These are phyloP conservation scores for Serendipita sp. DNA, from an alignment of 768 basidiomycete genomes.

Conservation along the genomic window DNA sequence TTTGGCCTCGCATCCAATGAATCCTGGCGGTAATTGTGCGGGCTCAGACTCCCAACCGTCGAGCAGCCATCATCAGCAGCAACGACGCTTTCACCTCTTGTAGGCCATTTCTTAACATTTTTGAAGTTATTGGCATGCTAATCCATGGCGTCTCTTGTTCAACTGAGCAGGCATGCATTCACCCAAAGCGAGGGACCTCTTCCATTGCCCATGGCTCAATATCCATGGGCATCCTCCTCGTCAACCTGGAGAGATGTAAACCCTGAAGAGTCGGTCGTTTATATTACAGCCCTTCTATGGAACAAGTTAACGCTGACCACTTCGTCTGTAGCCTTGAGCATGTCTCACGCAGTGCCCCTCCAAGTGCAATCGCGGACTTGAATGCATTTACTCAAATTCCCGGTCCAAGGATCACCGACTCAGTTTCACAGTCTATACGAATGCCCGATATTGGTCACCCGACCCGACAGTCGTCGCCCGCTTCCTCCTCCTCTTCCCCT, in stretches of 20 bases:
- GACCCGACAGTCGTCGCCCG: neutral
- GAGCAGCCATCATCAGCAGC: neutral
- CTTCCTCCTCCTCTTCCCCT: neutral
- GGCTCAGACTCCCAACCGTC: neutral
- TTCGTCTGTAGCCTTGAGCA: neutral
- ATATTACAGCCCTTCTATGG: neutral
- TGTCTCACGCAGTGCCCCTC: constrained; percentile 1
- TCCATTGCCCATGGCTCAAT: neutral
- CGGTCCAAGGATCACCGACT: neutral
- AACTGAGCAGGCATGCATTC: neutral
- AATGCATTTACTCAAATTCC: neutral
- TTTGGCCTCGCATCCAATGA: neutral
- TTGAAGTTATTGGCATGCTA: too few species aligned
- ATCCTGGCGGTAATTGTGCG: neutral
- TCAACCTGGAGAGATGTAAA: neutral
- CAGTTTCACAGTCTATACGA: neutral
- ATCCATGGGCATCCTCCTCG: neutral
- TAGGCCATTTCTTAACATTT: neutral
- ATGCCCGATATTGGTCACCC: neutral
- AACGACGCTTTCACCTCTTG: neutral
- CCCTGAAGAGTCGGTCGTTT: neutral
- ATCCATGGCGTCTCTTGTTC: neutral
- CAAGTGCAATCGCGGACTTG: constrained; percentile 1
- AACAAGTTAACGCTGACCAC: neutral
- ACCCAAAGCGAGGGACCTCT: neutral